Conservation (phyloP, 805 yeast species). For the Ogataea pilisensis region DNA sequence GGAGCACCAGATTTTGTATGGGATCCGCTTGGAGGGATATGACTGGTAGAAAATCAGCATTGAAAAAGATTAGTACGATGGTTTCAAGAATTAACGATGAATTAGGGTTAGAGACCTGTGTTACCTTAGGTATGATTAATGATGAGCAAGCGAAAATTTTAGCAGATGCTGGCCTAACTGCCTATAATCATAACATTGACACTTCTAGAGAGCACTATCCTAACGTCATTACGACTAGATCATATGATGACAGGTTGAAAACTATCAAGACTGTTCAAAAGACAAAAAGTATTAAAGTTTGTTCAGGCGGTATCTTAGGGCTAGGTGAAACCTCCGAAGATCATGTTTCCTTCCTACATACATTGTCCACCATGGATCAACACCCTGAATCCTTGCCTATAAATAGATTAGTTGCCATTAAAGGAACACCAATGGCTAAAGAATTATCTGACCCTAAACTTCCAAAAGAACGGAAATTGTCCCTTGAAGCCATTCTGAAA, state of each 20-base stretch:
- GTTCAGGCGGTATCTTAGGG: conserved; percentile 79
- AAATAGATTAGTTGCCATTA: conserved; percentile 70
- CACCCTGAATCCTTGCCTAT: conserved; percentile 85
- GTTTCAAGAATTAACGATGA: conserved; percentile 53
- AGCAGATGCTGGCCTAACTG: conserved; percentile 70
- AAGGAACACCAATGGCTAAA: conserved; percentile 71
- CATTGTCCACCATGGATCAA: conserved; percentile 60
- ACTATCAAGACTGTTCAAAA: conserved; percentile 62
- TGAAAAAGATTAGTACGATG: conserved; percentile 62
- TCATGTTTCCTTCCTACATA: conserved; percentile 62
- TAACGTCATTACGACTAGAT: conserved; percentile 64
- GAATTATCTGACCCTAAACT: conserved; percentile 32
- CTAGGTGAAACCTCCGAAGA: conserved; percentile 72
- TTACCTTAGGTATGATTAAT: conserved; percentile 74
- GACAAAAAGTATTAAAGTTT: conserved; percentile 57
- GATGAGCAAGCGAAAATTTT: conserved; percentile 57
- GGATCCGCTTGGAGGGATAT: conserved; percentile 90
- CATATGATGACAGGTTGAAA: conserved; percentile 64
- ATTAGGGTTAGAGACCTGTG: conserved; percentile 72
- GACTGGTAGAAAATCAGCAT: conserved; percentile 68
- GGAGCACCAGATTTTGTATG: conserved; percentile 76
- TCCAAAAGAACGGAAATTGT: conserved; percentile 39
- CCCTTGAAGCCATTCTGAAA: conserved; percentile 59
- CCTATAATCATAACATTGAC: conserved; percentile 78
- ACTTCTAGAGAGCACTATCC: conserved; percentile 77